Percentiles rank a stretch among this genome's conserved stretches.
Conservation (phyloP, 371 early-diverging fungal genomes). For the Rhizopus stolonifer region DNA sequence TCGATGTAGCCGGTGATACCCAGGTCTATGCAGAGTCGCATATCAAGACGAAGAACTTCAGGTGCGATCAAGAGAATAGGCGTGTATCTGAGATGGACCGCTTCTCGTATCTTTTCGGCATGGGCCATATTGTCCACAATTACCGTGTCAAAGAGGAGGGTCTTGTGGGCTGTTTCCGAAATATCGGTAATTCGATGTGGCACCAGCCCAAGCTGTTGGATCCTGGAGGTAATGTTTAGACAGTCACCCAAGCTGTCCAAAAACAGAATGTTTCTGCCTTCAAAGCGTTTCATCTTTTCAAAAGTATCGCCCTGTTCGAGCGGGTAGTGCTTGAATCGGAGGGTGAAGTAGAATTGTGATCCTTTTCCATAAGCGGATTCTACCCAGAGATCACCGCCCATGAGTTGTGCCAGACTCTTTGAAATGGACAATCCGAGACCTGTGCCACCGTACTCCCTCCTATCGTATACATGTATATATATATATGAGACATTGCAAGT, state of each 20-base stretch:
- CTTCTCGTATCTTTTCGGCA: slow-evolving; percentile 55
- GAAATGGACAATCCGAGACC: slow-evolving; percentile 85
- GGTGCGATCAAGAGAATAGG: slow-evolving; percentile 64
- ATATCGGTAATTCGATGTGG: slow-evolving; percentile 38
- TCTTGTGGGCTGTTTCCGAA: slow-evolving; percentile 35
- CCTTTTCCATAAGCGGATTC: slow-evolving; percentile 67
- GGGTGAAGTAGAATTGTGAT: slow-evolving; percentile 73
- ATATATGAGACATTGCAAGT: too few relatives aligned
- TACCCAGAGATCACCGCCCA: slow-evolving; percentile 82
- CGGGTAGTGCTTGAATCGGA: slow-evolving; percentile 37
- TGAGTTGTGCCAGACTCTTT: slow-evolving; percentile 68
- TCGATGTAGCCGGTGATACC: slow-evolving; percentile 66
- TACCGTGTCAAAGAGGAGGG: slow-evolving; percentile 29
- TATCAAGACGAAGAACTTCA: slow-evolving; percentile 41
- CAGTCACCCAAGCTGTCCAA: slow-evolving; percentile 38
- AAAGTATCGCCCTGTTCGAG: slow-evolving; percentile 15
- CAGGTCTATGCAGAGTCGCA: slow-evolving; percentile 65
- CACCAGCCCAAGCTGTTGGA: slow-evolving; percentile 42
- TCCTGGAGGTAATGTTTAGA: slow-evolving; percentile 19
- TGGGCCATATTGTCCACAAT: slow-evolving; percentile 54
- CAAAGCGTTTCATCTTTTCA: slow-evolving; percentile 46
- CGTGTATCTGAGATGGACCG: slow-evolving; percentile 55
- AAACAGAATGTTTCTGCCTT: slow-evolving; percentile 47
- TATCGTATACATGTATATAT: slow-evolving; percentile 2
- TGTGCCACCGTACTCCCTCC: slow-evolving; percentile 80